Evolutionary conservation across 2,329 filamentous ascomycete species (phyloP).

Genomic region (Penicillium concentricum): DNA sequence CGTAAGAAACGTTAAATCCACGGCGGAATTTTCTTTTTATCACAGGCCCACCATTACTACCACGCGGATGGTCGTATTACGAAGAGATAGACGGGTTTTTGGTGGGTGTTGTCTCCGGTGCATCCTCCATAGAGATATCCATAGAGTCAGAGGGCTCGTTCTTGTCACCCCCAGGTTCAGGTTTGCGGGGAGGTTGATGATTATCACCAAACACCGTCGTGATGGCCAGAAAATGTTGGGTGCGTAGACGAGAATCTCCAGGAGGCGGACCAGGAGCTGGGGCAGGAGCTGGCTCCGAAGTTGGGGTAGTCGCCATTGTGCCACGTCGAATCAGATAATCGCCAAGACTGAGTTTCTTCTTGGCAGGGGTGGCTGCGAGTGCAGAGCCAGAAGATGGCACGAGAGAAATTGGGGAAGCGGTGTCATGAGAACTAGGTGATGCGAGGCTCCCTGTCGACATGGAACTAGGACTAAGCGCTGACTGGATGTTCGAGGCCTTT

Average conservation of each 20-base stretch:
- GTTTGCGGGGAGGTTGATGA: not conserved
- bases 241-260: not conserved
- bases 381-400: constrained; percentile 27
- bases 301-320: constrained; percentile 39
- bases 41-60: constrained; percentile 16
- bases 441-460: constrained; percentile 31
- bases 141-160: constrained; percentile 20
- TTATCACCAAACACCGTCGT: constrained; percentile 1
- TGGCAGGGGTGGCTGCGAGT: constrained; percentile 48
- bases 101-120: constrained; percentile 24
- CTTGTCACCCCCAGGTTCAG: constrained; percentile 11
- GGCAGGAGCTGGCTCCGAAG: constrained; percentile 31
- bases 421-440: constrained; percentile 30
- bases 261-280: not conserved
- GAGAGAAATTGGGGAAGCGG: constrained; percentile 21
- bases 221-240: constrained; percentile 4
- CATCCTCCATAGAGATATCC: constrained; percentile 36
- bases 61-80: constrained; percentile 15
- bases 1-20: constrained; percentile 25
- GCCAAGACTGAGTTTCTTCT: constrained; percentile 52
- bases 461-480: constrained; percentile 29
- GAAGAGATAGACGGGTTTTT: constrained; percentile 30
- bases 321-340: constrained; percentile 49
- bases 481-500: constrained; percentile 21
- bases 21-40: constrained; percentile 11